Evolutionary conservation across 2,329 filamentous ascomycete genomes (phyloP), one percentile per base, ranked within the genome.

Genomic region (Venturia effusa): DNA sequence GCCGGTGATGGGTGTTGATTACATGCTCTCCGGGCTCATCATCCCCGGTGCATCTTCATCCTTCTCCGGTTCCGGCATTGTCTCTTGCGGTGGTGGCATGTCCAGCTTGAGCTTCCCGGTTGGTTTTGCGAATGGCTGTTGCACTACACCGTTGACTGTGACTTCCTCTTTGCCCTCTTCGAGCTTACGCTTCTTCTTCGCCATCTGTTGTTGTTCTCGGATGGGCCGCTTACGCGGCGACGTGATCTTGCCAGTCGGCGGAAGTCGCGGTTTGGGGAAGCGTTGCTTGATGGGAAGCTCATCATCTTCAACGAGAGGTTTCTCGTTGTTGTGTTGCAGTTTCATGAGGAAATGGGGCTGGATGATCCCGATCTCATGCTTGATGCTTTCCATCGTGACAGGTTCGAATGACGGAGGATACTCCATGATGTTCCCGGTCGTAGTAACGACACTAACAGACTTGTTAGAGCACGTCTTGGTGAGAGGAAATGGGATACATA

Each of bases 251-350:
- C 90, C 90, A 24, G 88, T 92, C 78, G 90, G 77, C 78, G 88
- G 79, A 55, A 85, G 74, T 61, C 83, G 76, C 27, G 82, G 82
- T 69, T 84, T 84, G 34, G 82, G 81, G 69, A 84, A 83, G 43
- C 91, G 83, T 77, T 99, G 94, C 77, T 99, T 99, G 64, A 88
- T 84, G 19, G 95, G 94, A 30, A 99, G 79, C 69, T 99, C 93
- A 72, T 97, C 90, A 76, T 99, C 94, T 78, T 99, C 94, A 62
- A 96, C 80, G 68, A 99, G 82, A 54, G 91, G 86, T 73, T 92
- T 84, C 70, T 93, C 87, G 73, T 84, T 84, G 74, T 92, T 94
- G 64, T 90, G 88, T 70, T 91, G 89, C 65, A 99, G 79, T 75
- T 96, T 96, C 69, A 86, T 86, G 65, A 91, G 85, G 79, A 97